Evolutionary conservation across 2,329 filamentous ascomycete species (phyloP).

Genomic region (Colletotrichum sp.): DNA sequence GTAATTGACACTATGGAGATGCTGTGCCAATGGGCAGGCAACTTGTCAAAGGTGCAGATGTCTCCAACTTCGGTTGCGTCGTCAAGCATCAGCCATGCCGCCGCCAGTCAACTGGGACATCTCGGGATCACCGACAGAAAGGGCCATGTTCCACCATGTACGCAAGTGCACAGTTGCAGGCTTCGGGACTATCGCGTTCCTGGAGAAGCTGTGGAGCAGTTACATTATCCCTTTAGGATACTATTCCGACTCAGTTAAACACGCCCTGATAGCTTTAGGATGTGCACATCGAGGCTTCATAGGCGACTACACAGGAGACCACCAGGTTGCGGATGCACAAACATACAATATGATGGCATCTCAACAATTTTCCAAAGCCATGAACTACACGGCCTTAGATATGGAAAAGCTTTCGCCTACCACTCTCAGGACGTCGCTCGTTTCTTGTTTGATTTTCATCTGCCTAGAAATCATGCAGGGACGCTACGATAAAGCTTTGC

Average conservation of each 20-base stretch:
- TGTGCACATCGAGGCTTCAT: not conserved
- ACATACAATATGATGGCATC: not conserved
- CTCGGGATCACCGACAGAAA: not conserved
- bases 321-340: not conserved
- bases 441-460: slow-evolving; percentile 27
- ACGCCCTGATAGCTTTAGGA: not conserved
- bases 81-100: not conserved
- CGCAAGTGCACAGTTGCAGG: not conserved
- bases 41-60: not conserved
- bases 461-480: slow-evolving; percentile 27
- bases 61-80: not conserved
- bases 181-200: not conserved
- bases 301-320: not conserved
- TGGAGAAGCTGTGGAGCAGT: not conserved
- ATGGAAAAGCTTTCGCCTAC: not conserved
- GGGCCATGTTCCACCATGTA: slow-evolving; percentile 1
- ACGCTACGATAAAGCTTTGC: slow-evolving; percentile 24
- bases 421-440: not conserved
- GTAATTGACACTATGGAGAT: not conserved
- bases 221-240: slow-evolving; percentile 5
- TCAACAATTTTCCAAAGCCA: not conserved
- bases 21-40: not conserved
- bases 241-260: not conserved
- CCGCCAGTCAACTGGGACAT: not conserved
- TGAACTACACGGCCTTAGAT: not conserved